Evolutionary conservation across 768 basidiomycete genomes (phyloP).

Genomic region (Boletus reticulatus): DNA sequence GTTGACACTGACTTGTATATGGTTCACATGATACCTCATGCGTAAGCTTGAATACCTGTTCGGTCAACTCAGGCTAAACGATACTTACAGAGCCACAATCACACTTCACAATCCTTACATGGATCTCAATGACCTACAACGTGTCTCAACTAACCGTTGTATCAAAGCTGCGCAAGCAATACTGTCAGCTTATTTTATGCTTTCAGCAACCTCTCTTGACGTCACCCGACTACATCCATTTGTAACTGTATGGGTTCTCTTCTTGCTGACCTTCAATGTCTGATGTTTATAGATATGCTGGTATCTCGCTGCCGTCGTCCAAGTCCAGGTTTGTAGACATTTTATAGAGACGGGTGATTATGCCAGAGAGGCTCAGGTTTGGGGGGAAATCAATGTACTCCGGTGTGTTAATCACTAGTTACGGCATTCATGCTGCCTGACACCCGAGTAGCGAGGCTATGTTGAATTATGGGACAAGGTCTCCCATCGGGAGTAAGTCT

Average conservation of each 20-base stretch:
- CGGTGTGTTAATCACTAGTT: constrained; percentile 44
- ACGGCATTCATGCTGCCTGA: constrained; percentile 5
- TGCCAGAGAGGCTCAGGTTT: constrained; percentile 70
- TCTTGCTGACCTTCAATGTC: constrained; percentile 4
- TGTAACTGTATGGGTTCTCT: constrained; percentile 57
- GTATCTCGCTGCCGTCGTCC: constrained; percentile 87
- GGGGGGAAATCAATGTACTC: constrained; percentile 86
- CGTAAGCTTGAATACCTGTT: constrained; percentile 45
- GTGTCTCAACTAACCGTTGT: constrained; percentile 67
- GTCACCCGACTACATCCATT: constrained; percentile 80
- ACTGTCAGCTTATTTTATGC: constrained; percentile 68
- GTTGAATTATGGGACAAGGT: constrained; percentile 75
- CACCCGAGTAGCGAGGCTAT: constrained; percentile 63
- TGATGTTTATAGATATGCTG: constrained; percentile 67
- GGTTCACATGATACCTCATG: constrained; percentile 84
- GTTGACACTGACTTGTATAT: constrained; percentile 84
- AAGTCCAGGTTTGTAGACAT: constrained; percentile 83
- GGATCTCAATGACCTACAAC: constrained; percentile 65
- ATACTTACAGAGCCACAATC: constrained; percentile 66
- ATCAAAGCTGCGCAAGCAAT: constrained; percentile 74
- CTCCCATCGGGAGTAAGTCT: constrained; percentile 77
- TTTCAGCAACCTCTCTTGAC: constrained; percentile 82
- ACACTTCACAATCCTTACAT: constrained; percentile 85
- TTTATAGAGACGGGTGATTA: constrained; percentile 80
- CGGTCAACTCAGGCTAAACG: constrained; percentile 5